Conservation (phyloP, 306 rosid genomes). For the Dalbergia cochinchinensis region DNA sequence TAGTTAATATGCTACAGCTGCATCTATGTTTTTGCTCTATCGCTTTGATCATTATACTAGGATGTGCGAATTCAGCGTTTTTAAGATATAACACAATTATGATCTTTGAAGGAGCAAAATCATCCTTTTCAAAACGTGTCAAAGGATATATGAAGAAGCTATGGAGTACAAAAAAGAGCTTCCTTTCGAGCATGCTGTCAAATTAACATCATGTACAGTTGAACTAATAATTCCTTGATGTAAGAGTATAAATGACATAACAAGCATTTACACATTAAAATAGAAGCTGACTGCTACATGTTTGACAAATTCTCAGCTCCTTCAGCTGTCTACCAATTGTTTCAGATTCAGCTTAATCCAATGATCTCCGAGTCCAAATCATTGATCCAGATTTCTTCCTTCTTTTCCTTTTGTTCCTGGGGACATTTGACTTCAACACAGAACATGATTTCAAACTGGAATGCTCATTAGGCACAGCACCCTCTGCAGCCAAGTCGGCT, state of each 20-base stretch:
- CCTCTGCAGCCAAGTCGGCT: constrained; percentile 49
- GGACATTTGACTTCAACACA: constrained; percentile 48
- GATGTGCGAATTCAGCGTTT: background rate
- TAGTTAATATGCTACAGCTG: too few relatives aligned
- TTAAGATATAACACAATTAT: background rate
- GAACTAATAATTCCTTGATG: constrained; percentile 36
- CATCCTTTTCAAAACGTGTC: too few relatives aligned
- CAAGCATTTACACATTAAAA: constrained; percentile 44
- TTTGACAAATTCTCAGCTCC: constrained; percentile 23
- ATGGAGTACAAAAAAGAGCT: too few relatives aligned
- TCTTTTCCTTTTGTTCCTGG: constrained; percentile 58
- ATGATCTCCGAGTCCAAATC: constrained; percentile 28
- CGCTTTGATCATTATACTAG: too few relatives aligned
- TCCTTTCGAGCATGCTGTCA: constrained; percentile 23
- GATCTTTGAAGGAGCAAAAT: too few relatives aligned
- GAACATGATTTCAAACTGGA: constrained; percentile 44
- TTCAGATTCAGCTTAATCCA: constrained; percentile 30
- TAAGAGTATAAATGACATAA: constrained; percentile 26
- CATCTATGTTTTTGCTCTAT: too few relatives aligned
- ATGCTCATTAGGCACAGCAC: constrained; percentile 39
- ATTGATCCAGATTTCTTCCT: constrained; percentile 52
- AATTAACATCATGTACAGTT: constrained; percentile 46
- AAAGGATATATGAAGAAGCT: too few relatives aligned
- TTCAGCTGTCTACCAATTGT: constrained; percentile 1
- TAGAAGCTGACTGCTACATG: constrained; percentile 33